These are phyloP conservation scores for Ammopiptanthus mongolicus DNA, from an alignment of 306 rosid genomes.

Conservation along the genomic window DNA sequence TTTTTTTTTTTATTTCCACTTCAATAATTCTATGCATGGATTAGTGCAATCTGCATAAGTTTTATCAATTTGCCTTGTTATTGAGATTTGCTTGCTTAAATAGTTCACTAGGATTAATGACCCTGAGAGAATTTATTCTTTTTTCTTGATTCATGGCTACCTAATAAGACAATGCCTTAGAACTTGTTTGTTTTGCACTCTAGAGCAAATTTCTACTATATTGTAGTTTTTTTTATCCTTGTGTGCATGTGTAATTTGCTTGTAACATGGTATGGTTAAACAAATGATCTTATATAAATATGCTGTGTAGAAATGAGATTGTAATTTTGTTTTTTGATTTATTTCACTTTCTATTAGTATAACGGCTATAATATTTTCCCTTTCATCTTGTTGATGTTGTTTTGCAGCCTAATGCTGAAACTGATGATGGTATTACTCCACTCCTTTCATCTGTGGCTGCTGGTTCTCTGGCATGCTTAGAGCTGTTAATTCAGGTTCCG, in stretches of 20 bases:
- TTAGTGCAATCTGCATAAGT: neutral
- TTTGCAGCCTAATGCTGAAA: constrained; percentile 88
- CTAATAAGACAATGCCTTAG: neutral
- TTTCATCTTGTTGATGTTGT: constrained; percentile 22
- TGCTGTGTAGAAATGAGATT: neutral
- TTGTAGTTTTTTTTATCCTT: neutral
- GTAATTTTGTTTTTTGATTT: neutral
- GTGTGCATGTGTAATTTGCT: neutral
- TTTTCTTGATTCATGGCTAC: neutral
- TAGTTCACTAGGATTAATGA: neutral
- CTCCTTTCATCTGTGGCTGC: constrained; percentile 87
- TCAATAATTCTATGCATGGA: neutral
- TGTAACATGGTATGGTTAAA: neutral
- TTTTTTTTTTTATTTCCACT: neutral
- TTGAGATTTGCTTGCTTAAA: neutral
- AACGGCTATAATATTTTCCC: neutral
- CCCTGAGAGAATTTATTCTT: neutral
- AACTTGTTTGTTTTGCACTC: neutral
- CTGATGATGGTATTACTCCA: constrained; percentile 89
- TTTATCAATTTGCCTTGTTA: neutral
- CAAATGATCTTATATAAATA: neutral
- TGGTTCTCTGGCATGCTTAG: constrained; percentile 77
- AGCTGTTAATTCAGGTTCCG: constrained; percentile 75
- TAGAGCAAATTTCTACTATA: neutral
- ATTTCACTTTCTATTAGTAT: neutral